phyloP scores from a whole-genome alignment of 768 basidiomycete genomes.

The Daedaleopsis nitida region DNA sequence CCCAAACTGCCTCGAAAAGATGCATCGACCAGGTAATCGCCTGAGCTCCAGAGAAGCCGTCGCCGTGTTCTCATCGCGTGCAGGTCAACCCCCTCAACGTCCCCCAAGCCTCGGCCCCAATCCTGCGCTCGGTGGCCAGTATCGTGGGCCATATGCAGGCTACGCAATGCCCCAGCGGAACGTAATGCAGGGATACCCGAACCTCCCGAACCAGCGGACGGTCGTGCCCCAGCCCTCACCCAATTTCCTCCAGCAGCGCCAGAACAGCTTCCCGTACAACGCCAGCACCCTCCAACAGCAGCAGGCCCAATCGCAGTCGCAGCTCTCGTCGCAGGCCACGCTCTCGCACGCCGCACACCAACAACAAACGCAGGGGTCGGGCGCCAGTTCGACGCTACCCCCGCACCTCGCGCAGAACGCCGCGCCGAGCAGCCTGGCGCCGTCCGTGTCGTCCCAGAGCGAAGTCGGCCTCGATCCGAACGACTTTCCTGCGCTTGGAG shows the following conservation, averaged over 20 bases:
- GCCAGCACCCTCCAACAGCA: constrained; percentile 58
- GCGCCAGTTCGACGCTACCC: constrained; percentile 54
- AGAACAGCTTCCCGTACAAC: constrained; percentile 70
- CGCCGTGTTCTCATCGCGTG: constrained; percentile 24
- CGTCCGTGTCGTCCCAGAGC: constrained; percentile 64
- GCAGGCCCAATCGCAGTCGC: constrained; percentile 35
- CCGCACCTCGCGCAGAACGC: constrained; percentile 58
- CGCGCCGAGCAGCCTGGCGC: constrained; percentile 43
- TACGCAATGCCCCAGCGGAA: constrained; percentile 67
- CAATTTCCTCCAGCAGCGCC: constrained; percentile 57
- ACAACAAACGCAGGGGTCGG: constrained; percentile 46
- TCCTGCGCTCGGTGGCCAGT: constrained; percentile 62
- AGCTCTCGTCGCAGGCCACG: constrained; percentile 28
- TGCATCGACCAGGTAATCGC: constrained; percentile 40
- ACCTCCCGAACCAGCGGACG: constrained; percentile 63
- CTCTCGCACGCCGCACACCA: constrained; percentile 38
- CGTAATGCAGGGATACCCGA: constrained; percentile 55
- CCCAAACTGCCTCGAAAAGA: constrained; percentile 20
- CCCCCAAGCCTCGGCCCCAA: constrained; percentile 74
- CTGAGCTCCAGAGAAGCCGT: constrained; percentile 14
- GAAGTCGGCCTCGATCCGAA: constrained; percentile 84
- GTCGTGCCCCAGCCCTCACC: constrained; percentile 61
- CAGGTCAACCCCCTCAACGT: constrained; percentile 82
- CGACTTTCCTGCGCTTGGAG: constrained; percentile 85
- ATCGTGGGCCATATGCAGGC: constrained; percentile 53